Evolutionary conservation across 306 rosid genomes (phyloP), one percentile per base, ranked within the genome.

Genomic region (Aeschynomene evenia): DNA sequence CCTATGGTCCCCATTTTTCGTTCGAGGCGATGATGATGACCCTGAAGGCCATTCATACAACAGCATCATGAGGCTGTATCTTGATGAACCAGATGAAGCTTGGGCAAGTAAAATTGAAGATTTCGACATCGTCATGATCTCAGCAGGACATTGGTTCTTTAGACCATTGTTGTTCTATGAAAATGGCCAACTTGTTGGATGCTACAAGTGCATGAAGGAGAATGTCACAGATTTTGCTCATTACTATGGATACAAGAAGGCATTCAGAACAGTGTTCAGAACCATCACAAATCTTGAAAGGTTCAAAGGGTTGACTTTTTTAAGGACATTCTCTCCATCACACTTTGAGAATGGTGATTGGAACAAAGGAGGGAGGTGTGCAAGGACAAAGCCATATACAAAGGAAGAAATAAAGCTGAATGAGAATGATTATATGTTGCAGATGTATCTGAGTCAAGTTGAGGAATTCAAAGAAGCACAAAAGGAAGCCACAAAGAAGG

Each of bases 91-190:
- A 0, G 96, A 87, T 34, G 69, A 83, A 50, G 77, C 77, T 2
- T 95, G 97, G 99, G 48, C 77, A 0, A 54, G 73, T 1, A 50
- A 82, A n/a, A 73, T 95, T 2, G 83, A 74, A 34, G 45, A 53
- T 24, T 95, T 85, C 2, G 95, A 95, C 76, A 87, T 84, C 13
- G 89, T 95, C 13, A 75, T 95, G 9, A 67, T 95, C 81, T 91
- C 97, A 42, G 88, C 87, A 3, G 99, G 97, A 15, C 97, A 91
- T 9, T 95, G 99, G 99, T 95, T 95, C 81, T 91, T 91, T 18
- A 75, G 95, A 22, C 91, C 92, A 0, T 49, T 79, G 7, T 26
- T 87, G 28, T 73, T 69, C 74, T 72, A 87, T 18, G 92, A 91
- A 66, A 83, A 87, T 7, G 84, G 78, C 12, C 61, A 33, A 6